Percentiles rank a stretch among this genome's conserved stretches.
These are phyloP conservation scores for Metschnikowia vanudenii DNA, from an alignment of 805 yeast species.

Conservation along the genomic window DNA sequence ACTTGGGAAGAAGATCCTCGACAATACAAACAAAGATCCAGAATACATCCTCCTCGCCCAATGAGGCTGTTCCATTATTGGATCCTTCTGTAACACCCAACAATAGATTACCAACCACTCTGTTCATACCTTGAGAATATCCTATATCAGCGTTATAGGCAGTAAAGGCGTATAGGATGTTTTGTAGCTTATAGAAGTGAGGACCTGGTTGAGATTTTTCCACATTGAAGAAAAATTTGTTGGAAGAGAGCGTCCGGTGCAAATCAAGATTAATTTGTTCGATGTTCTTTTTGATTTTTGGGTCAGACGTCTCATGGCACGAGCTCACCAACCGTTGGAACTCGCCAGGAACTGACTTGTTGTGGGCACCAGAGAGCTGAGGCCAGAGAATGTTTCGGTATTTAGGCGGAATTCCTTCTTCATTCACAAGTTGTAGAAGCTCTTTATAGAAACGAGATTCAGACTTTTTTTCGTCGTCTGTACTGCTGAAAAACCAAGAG, in stretches of 20 bases:
- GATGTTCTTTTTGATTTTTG: conserved; percentile 26
- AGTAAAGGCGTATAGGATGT: conserved; percentile 50
- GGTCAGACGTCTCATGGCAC: neutral
- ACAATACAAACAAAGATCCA: conserved; percentile 51
- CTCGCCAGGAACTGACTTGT: conserved; percentile 45
- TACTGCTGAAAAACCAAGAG: conserved; percentile 17
- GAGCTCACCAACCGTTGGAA: conserved; percentile 34
- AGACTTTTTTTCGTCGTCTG: conserved; percentile 18
- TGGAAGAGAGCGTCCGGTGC: conserved; percentile 54
- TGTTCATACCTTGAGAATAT: conserved; percentile 62
- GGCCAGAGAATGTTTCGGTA: conserved; percentile 51
- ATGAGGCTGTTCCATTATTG: conserved; percentile 6
- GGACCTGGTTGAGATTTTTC: conserved; percentile 49
- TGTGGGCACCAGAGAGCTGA: conserved; percentile 52
- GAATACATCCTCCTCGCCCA: conserved; percentile 48
- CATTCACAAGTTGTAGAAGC: conserved; percentile 31
- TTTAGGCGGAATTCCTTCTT: conserved; percentile 48
- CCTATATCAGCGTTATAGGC: conserved; percentile 49
- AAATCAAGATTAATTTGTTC: conserved; percentile 53
- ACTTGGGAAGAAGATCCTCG: conserved; percentile 49
- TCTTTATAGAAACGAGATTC: conserved; percentile 11
- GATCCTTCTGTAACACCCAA: conserved; percentile 31
- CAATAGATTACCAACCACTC: conserved; percentile 52
- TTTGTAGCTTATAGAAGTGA: conserved; percentile 45
- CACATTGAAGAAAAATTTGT: conserved; percentile 45